Evolutionary conservation across 768 basidiomycete genomes (phyloP), one percentile per base, ranked within the genome.

Genomic region (Leccinum pellstonianum): DNA sequence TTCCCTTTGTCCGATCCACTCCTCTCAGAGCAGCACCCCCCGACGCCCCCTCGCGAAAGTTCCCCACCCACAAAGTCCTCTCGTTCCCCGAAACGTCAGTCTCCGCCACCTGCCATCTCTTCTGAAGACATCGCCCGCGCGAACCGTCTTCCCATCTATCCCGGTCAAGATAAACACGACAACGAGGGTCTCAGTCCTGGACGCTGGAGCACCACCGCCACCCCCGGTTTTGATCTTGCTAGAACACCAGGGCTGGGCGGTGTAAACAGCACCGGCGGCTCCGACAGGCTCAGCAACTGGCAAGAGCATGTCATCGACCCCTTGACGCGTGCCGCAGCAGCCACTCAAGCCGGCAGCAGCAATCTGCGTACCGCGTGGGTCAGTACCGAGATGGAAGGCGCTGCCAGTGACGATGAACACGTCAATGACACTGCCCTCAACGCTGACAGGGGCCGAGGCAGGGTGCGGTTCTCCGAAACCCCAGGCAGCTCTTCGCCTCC

Each of bases 141-240:
- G 23, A 69, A 75, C 58, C 66, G 55, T 19, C 66, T 73, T n/a
- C 66, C 68, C 1, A 63, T 69, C 31, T 43, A 64, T 23, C 60
- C 66, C 2, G 53, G 64, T 5, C 60, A 67, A 25, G 71, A 67
- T 17, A 68, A 62, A 58, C 70, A 68, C 62, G 72, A 60, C 69
- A 79, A 63, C 50, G 70, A 66, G n/a, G 65, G 48, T 4, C 72
- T 75, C 14, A 83, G 78, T 17, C 83, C 86, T 27, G 86, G 83
- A 3, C 79, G 77, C 46, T 92, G 90, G 91, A 90, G 88, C 63
- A 91, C 86, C 0, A 80, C 82, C 12, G 89, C 90, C 5, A 91
- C 91, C 0, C 90, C 91, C 4, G 91, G 91, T 1, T 76, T 80
- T 49, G 77, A 70, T 46, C 55, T 67, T 17, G 50, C 62, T 50